Evolutionary conservation across 495 filamentous ascomycete genomes (phyloP), one percentile per base, ranked within the genome.

Genomic region (Trichoderma erinaceum): DNA sequence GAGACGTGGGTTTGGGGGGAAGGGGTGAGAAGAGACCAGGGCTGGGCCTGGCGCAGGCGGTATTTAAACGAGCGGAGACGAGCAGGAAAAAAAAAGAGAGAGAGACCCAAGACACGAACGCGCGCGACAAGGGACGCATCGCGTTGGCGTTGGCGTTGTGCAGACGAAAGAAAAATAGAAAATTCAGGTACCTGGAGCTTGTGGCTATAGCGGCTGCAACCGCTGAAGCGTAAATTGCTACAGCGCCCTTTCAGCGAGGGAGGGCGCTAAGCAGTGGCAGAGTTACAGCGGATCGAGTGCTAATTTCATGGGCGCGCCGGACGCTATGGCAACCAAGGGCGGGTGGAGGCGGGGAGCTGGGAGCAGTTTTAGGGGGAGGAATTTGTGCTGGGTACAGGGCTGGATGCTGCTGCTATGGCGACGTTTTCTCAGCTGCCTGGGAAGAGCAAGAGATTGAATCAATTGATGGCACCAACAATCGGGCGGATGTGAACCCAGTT

Each of bases 71-170:
- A 32, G 56, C 56, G 56, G 56, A 61, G 56, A 29, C 23, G 21
- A 8, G 11, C 10, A 16, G n/a, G 10, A 32, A 61, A 61, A 61
- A 56, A 56, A 12, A 56, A 56, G 7, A 21, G 18, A 18, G 29
- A 29, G 29, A 29, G 29, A 29, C 29, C 48, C 27, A 25, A 61
- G n/a, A 61, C 56, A 61, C 56, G 56, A 61, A 61, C 56, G 56
- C 56, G 56, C 56, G 56, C 56, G 56, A 61, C 48, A 8, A n/a
- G 48, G n/a, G 48, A 52, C 56, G 56, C 56, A 61, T 61, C 56
- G 56, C 56, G 56, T 61, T 61, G 56, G 56, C 56, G 56, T 61
- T 61, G 56, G 56, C 56, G 56, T 61, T 61, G 23, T 4, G 56
- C 50, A 56, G 50, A 48, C 3, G 43, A 12, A 4, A 11, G 43